phyloP scores from a whole-genome alignment of 192 early-diverging fungal species.

The Coemansia aciculifera region DNA sequence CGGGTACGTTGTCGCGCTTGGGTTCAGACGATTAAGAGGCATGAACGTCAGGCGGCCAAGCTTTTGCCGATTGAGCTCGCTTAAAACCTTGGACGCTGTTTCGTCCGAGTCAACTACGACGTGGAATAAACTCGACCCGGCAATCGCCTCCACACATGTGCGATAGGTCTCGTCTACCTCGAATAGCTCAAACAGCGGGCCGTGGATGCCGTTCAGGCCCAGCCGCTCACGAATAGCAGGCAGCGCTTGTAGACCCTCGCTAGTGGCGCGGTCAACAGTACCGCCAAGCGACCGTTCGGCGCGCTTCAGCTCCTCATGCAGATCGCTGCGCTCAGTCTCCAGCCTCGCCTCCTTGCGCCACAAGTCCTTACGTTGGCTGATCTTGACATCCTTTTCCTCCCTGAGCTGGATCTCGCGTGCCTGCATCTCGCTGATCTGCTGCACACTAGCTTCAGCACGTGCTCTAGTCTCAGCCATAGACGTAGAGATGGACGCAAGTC shows the following conservation, averaged over 20 bases:
- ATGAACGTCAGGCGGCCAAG: conserved; percentile 92
- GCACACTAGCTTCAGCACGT: conserved; percentile 21
- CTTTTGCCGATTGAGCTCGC: conserved; percentile 54
- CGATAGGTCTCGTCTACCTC: conserved; percentile 79
- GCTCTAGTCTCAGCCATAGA: conserved; percentile 30
- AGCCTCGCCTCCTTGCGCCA: conserved; percentile 88
- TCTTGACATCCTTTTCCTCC: conserved; percentile 43
- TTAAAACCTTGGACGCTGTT: conserved; percentile 77
- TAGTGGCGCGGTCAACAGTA: conserved; percentile 82
- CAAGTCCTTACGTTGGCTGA: conserved; percentile 62
- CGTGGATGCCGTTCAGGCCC: conserved; percentile 76
- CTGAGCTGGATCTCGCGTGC: conserved; percentile 41
- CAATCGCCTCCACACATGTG: conserved; percentile 88
- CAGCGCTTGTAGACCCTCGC: conserved; percentile 75
- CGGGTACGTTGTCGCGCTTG: conserved; percentile 62
- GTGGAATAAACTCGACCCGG: conserved; percentile 87
- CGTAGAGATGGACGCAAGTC: conserved; percentile 25
- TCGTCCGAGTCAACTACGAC: conserved; percentile 93
- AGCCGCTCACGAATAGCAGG: conserved; percentile 65
- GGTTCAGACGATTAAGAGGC: conserved; percentile 86
- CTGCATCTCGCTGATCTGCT: conserved; percentile 39
- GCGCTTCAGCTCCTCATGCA: conserved; percentile 73
- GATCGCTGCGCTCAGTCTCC: conserved; percentile 64
- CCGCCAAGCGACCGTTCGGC: conserved; percentile 70
- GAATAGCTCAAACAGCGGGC: conserved; percentile 91